Base-by-base conservation (phyloP, 164 flowering plant genomes). In the Warburgia ugandensis region DNA sequence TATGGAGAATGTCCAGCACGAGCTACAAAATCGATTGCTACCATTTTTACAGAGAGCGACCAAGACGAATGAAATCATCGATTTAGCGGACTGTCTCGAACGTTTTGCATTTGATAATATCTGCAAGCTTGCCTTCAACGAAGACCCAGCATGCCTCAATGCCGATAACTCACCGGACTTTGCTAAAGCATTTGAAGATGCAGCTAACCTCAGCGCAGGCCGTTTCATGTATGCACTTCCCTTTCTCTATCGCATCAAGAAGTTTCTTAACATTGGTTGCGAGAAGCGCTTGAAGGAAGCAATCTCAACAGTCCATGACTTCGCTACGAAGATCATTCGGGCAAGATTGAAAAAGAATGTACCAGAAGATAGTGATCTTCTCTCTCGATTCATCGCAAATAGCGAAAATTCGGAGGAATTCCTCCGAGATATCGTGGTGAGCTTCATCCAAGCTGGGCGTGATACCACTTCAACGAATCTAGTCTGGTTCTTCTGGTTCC, bases 101-200 rank as follows among this genome's bases (percentile, higher is more conserved):
- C 60, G 83, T 4, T 84, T 78, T 43, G 74, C 92, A 2, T 84
- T 84, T 40, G 87, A 81, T 27, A 80, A 73, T 27, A 62, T 81
- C 0, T 81, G 87, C 45, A 76, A 71, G 23, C 16, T 84, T 11
- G 76, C 88, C 0, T 84, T 84, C 33, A 70, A 73, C 40, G 62
- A 65, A 4, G 84, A 77, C 31, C 75, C 79, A 0, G 56, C 26
- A 0, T 77, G 77, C 48, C 72, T 77, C 17, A 71, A 66, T 45
- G 31, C 65, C 0, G 71, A 60, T 13, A 52, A 78, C 26, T 73
- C 76, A 40, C 57, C 59, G 12, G 69, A 71, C 33, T 72, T 77
- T 40, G 71, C 64, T 76, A 65, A 39, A 4, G 88, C 88, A 0
- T 81, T 84, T 50, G 94, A 80, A 16, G 71, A 64, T 1, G 84